Percentiles rank a stretch among this genome's conserved stretches.
phyloP scores from a whole-genome alignment of 768 basidiomycete species.

The Rhizopogon vinicolor region DNA sequence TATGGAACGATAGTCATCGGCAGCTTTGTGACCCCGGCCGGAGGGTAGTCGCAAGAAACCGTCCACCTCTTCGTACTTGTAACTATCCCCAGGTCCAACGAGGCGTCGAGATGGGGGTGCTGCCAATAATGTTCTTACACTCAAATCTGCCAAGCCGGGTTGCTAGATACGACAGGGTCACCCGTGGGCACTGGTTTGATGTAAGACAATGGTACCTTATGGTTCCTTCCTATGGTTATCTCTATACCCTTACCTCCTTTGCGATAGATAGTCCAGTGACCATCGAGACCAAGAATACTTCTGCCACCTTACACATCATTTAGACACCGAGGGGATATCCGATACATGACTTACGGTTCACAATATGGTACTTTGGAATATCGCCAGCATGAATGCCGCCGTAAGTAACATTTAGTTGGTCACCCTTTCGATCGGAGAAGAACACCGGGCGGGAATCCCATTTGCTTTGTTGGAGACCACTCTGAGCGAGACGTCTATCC shows the following conservation, averaged over 20 bases:
- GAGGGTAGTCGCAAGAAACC: conserved; percentile 62
- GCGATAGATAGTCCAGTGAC: conserved; percentile 41
- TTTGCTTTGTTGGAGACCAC: conserved; percentile 14
- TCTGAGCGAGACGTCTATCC: conserved; percentile 23
- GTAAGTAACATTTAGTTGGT: conserved; percentile 60
- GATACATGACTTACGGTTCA: conserved; percentile 44
- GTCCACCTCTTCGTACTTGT: conserved; percentile 59
- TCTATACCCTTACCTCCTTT: conserved; percentile 63
- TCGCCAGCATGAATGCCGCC: conserved; percentile 60
- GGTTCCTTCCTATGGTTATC: conserved; percentile 38
- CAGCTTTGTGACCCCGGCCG: conserved; percentile 22
- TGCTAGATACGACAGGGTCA: conserved; percentile 24
- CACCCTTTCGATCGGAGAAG: conserved; percentile 66
- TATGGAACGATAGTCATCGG: conserved; percentile 52
- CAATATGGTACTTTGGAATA: conserved; percentile 60
- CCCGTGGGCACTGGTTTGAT: conserved; percentile 3
- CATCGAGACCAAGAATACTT: conserved; percentile 58
- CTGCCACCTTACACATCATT: conserved; percentile 44
- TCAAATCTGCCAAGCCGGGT: conserved; percentile 54
- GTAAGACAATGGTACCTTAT: conserved; percentile 33
- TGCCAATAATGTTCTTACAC: conserved; percentile 48
- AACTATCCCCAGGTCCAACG: conserved; percentile 28
- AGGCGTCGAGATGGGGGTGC: conserved; percentile 48
- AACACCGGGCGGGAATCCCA: conserved; percentile 34
- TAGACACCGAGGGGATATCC: conserved; percentile 31